Evolutionary conservation across 2,329 filamentous ascomycete species (phyloP).

Genomic region (Epichloe amarillans): DNA sequence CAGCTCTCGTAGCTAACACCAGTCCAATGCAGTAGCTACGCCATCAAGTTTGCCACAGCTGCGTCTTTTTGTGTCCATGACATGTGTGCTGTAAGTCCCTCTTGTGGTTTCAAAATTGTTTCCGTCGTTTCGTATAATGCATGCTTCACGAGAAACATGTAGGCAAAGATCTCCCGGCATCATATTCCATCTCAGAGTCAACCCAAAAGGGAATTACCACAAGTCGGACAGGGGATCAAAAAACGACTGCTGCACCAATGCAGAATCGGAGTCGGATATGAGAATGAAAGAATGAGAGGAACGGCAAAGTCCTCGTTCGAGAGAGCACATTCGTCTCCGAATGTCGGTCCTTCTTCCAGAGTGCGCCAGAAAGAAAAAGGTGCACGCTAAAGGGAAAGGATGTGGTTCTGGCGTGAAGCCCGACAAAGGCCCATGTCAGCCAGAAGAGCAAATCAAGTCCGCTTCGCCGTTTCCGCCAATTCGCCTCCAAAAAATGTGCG

Average conservation of each 20-base stretch:
- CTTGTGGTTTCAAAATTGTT: conserved; percentile 2
- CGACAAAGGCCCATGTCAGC: background rate
- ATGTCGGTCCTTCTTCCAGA: background rate
- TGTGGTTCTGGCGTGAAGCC: background rate
- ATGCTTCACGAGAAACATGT: background rate
- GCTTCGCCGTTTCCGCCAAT: conserved; percentile 21
- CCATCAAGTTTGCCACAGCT: conserved; percentile 3
- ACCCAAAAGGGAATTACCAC: conserved; percentile 14
- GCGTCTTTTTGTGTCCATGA: conserved; percentile 2
- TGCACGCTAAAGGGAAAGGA: background rate
- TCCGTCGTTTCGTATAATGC: conserved; percentile 2
- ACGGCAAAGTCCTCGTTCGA: background rate
- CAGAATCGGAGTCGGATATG: conserved; percentile 3
- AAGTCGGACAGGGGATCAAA: conserved; percentile 8
- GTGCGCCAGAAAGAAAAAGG: background rate
- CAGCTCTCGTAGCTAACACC: conserved; percentile 7
- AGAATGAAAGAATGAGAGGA: background rate
- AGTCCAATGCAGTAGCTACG: conserved; percentile 7
- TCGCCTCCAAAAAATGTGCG: conserved; percentile 21
- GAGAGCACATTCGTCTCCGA: background rate
- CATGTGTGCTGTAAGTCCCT: conserved; percentile 1
- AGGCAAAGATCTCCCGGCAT: background rate
- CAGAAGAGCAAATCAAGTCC: conserved; percentile 17
- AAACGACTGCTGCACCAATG: conserved; percentile 12
- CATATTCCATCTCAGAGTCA: conserved; percentile 13